Evolutionary conservation across 352 stramenopile genomes (phyloP).

Genomic region (Halophytophthora polymorphica): DNA sequence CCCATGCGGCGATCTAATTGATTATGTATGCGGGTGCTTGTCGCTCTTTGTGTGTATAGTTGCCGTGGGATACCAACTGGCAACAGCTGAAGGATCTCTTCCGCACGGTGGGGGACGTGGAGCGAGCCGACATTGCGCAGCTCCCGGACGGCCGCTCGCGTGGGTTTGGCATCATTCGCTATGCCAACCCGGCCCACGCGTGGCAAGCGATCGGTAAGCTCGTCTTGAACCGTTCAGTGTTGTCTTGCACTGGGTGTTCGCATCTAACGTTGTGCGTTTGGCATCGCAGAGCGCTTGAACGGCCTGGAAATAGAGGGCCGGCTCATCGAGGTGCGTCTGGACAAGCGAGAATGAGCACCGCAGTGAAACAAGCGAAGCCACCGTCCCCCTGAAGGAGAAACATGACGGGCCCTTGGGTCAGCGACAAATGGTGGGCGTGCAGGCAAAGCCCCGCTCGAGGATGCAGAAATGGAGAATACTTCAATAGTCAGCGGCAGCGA

Average conservation of each 20-base stretch:
- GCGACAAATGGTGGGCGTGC: slow-evolving; percentile 17
- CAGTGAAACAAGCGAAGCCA: not conserved
- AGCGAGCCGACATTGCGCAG: slow-evolving; percentile 59
- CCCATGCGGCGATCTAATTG: not conserved
- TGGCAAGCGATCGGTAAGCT: slow-evolving; percentile 60
- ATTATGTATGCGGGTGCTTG: not conserved
- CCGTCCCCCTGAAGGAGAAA: slow-evolving; percentile 2
- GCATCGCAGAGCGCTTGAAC: slow-evolving; percentile 51
- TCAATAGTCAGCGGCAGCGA: too few relatives aligned
- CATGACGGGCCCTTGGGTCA: slow-evolving; percentile 1
- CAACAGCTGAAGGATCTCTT: slow-evolving; percentile 72
- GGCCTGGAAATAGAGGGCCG: slow-evolving; percentile 63
- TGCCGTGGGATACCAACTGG: slow-evolving; percentile 69
- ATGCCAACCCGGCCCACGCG: slow-evolving; percentile 44
- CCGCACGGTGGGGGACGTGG: slow-evolving; percentile 56
- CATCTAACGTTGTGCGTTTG: slow-evolving; percentile 1
- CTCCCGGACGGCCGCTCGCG: slow-evolving; percentile 58
- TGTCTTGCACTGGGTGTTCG: not conserved
- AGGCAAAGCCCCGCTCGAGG: slow-evolving; percentile 6
- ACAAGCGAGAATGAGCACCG: slow-evolving; percentile 45
- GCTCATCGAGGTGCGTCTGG: slow-evolving; percentile 62
- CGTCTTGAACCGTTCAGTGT: not conserved
- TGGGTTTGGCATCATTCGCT: slow-evolving; percentile 73
- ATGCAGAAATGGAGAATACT: slow-evolving; percentile 14
- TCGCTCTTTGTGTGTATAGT: slow-evolving; percentile 22